Conservation (phyloP, 495 filamentous ascomycete genomes). For the Hypoxylon fragiforme region DNA sequence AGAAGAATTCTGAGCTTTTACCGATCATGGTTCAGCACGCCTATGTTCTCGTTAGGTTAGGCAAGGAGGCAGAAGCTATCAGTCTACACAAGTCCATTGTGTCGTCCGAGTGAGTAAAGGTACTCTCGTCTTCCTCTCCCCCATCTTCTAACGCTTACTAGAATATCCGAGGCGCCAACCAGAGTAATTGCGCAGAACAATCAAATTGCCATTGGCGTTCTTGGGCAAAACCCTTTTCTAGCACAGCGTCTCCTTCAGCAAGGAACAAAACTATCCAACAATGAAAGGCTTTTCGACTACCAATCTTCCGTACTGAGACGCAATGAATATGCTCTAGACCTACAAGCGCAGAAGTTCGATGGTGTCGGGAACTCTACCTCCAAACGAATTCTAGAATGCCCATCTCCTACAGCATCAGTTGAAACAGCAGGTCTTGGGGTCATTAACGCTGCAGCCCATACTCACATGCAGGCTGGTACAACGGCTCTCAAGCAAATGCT, state of each 20-base stretch:
- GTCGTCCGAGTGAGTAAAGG: slow-evolving; percentile 42
- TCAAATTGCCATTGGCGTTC: slow-evolving; percentile 60
- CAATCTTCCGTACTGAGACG: slow-evolving; percentile 69
- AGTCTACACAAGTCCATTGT: slow-evolving; percentile 64
- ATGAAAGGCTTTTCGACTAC: slow-evolving; percentile 75
- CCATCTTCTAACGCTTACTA: slow-evolving; percentile 42
- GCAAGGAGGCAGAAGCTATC: slow-evolving; percentile 73
- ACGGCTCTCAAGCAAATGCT: slow-evolving; percentile 73
- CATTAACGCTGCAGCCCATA: slow-evolving; percentile 77
- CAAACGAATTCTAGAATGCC: slow-evolving; percentile 54
- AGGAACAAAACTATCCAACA: slow-evolving; percentile 58
- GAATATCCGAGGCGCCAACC: slow-evolving; percentile 77
- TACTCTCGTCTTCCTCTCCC: neutral
- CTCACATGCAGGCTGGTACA: slow-evolving; percentile 64
- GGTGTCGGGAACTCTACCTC: slow-evolving; percentile 71
- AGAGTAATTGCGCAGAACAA: slow-evolving; percentile 81
- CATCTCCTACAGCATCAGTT: slow-evolving; percentile 57
- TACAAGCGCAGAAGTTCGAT: slow-evolving; percentile 76
- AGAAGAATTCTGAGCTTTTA: slow-evolving; percentile 78
- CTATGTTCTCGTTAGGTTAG: slow-evolving; percentile 73
- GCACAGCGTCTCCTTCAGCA: slow-evolving; percentile 68
- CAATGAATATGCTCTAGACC: slow-evolving; percentile 71
- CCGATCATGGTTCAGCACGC: slow-evolving; percentile 87
- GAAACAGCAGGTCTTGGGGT: slow-evolving; percentile 68
- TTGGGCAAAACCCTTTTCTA: slow-evolving; percentile 73